phyloP scores from a whole-genome alignment of 2,329 filamentous ascomycete species.

The Dactylonectria macrodidyma region DNA sequence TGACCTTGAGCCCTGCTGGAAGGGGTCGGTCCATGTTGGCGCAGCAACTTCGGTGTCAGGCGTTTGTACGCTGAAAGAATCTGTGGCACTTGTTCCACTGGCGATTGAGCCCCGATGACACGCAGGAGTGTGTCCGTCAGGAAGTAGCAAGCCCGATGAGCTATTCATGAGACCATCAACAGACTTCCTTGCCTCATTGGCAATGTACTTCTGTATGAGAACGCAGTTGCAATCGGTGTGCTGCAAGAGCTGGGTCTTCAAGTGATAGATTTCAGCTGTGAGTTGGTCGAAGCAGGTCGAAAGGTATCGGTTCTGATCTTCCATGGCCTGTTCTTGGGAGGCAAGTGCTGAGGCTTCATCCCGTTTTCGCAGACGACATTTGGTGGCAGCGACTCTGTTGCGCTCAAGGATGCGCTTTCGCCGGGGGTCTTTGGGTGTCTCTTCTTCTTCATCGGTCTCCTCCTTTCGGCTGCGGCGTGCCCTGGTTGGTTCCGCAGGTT shows the following conservation, averaged over 20 bases:
- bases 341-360: slow-evolving; percentile 50
- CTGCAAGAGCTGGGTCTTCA: slow-evolving; percentile 50
- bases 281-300: slow-evolving; percentile 46
- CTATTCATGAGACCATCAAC: slow-evolving; percentile 43
- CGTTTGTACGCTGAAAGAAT: slow-evolving; percentile 43
- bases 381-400: slow-evolving; percentile 52
- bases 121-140: slow-evolving; percentile 32
- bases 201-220: slow-evolving; percentile 52
- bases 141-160: slow-evolving; percentile 34
- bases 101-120: slow-evolving; percentile 42
- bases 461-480: slow-evolving; percentile 23
- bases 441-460: slow-evolving; percentile 42
- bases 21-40: slow-evolving; percentile 42
- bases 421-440: slow-evolving; percentile 42
- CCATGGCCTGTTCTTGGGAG: slow-evolving; percentile 47
- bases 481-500: slow-evolving; percentile 31
- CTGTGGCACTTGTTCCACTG: slow-evolving; percentile 44
- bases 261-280: slow-evolving; percentile 48
- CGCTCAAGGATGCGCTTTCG: slow-evolving; percentile 50
- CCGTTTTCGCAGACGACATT: slow-evolving; percentile 51
- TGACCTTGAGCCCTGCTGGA: slow-evolving; percentile 37
- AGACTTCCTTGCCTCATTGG: slow-evolving; percentile 49
- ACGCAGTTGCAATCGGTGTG: slow-evolving; percentile 51
- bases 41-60: slow-evolving; percentile 41
- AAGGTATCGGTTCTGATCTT: slow-evolving; percentile 50